A percentile compares a stretch with the other conserved stretches of the same genome.
Evolutionary conservation across 2,329 filamentous ascomycete species (phyloP).

Genomic region (Aspergillus sp.): DNA sequence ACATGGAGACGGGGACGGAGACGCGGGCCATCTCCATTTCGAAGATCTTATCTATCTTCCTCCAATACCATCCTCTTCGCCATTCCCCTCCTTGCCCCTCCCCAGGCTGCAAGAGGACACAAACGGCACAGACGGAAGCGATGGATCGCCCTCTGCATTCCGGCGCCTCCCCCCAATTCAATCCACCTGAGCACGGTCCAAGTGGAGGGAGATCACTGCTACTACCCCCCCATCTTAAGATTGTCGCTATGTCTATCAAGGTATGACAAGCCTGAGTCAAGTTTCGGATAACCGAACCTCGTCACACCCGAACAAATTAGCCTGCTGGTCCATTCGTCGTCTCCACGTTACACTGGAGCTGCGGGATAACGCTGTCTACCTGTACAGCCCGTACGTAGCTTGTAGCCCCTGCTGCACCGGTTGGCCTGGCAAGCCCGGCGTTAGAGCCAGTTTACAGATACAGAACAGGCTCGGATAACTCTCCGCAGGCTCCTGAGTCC

Average conservation of each 20-base stretch:
- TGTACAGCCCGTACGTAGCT: background rate
- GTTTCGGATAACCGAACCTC: constrained; percentile 1
- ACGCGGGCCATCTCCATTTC: background rate
- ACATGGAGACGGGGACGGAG: background rate
- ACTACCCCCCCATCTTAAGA: constrained; percentile 1
- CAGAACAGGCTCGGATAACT: background rate
- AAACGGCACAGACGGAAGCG: background rate
- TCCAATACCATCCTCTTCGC: background rate
- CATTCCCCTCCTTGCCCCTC: background rate
- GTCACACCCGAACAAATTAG: constrained; percentile 4
- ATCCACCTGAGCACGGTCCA: constrained; percentile 3
- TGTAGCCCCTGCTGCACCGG: background rate
- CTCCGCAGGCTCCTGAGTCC: no score
- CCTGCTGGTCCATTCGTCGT: background rate
- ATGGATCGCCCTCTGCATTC: constrained; percentile 6
- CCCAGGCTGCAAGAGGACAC: background rate
- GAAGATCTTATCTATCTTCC: constrained; percentile 6
- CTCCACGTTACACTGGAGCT: background rate
- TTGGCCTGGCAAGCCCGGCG: background rate
- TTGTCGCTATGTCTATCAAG: background rate
- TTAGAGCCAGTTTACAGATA: background rate
- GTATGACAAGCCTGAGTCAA: constrained; percentile 7
- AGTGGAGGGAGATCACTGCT: background rate
- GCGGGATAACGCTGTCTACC: background rate
- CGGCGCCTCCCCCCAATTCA: background rate